Evolutionary conservation across 306 rosid species (phyloP).

Genomic region (Biancaea sappan): DNA sequence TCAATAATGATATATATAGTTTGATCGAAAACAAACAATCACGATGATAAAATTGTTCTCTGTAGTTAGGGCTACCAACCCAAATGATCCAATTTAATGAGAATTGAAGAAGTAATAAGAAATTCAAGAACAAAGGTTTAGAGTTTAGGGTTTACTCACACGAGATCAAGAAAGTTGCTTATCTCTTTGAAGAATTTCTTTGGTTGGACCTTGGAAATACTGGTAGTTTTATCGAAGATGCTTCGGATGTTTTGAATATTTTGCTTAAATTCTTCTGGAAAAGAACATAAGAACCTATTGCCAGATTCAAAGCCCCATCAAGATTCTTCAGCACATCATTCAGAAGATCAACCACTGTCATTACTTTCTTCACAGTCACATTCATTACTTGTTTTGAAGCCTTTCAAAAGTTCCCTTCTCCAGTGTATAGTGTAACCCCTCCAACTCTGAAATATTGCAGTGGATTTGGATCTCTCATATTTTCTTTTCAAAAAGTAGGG

Average conservation of each 20-base stretch:
- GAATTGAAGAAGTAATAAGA: no score
- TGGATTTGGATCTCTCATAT: no score
- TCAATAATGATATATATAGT: no score
- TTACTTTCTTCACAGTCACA: not conserved
- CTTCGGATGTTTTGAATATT: slow-evolving; percentile 1
- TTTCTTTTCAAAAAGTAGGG: no score
- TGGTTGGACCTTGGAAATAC: not conserved
- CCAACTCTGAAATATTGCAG: slow-evolving; percentile 35
- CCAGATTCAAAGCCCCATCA: slow-evolving; percentile 21
- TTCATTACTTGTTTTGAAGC: not conserved
- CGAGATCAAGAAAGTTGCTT: not conserved
- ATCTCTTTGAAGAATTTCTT: not conserved
- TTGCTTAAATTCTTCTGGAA: slow-evolving; percentile 22
- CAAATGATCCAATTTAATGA: no score
- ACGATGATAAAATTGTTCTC: no score
- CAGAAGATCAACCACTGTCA: slow-evolving; percentile 3
- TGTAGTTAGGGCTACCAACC: no score
- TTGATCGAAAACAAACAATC: no score
- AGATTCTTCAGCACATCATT: not conserved
- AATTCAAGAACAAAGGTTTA: no score
- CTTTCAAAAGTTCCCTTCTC: slow-evolving; percentile 16
- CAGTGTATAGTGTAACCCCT: slow-evolving; percentile 23
- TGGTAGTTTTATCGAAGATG: not conserved
- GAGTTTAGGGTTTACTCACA: no score
- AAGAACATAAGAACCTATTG: not conserved